Evolutionary conservation across 495 filamentous ascomycete genomes (phyloP).

Genomic region (Tuber aestivum): DNA sequence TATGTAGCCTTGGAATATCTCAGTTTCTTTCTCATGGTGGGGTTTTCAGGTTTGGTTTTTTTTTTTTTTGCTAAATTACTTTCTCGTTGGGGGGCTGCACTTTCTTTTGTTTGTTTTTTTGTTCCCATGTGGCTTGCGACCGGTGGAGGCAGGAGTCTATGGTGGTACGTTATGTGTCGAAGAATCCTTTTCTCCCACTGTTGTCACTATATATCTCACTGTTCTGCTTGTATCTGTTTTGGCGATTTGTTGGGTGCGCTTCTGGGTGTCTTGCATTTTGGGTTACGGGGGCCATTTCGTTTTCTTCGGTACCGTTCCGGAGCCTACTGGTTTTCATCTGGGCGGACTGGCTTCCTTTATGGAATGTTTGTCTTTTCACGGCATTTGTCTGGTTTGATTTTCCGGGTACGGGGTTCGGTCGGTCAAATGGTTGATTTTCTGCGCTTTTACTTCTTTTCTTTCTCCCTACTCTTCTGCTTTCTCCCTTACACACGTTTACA

Average conservation of each 20-base stretch:
- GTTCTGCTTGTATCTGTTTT: neutral
- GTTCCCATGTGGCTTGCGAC: slow-evolving; percentile 19
- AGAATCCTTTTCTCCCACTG: slow-evolving; percentile 1
- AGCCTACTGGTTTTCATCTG: neutral
- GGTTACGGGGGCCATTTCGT: neutral
- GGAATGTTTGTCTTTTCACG: slow-evolving; percentile 1
- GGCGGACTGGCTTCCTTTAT: neutral
- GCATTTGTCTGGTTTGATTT: slow-evolving; percentile 6
- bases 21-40: slow-evolving; percentile 27
- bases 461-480: neutral
- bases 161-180: slow-evolving; percentile 25
- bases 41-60: slow-evolving; percentile 34
- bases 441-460: neutral
- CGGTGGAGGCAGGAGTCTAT: slow-evolving; percentile 10
- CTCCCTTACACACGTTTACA: neutral
- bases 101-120: slow-evolving; percentile 30
- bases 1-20: neutral
- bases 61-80: slow-evolving; percentile 24
- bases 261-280: slow-evolving; percentile 6
- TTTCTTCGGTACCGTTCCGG: neutral
- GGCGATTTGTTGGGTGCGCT: slow-evolving; percentile 3
- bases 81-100: slow-evolving; percentile 24
- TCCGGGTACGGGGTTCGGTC: slow-evolving; percentile 3
- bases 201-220: slow-evolving; percentile 2
- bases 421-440: neutral